Evolutionary conservation across 148 eudicot species (phyloP), one percentile per base, ranked within the genome.

Genomic region (Limonium bicolor): DNA sequence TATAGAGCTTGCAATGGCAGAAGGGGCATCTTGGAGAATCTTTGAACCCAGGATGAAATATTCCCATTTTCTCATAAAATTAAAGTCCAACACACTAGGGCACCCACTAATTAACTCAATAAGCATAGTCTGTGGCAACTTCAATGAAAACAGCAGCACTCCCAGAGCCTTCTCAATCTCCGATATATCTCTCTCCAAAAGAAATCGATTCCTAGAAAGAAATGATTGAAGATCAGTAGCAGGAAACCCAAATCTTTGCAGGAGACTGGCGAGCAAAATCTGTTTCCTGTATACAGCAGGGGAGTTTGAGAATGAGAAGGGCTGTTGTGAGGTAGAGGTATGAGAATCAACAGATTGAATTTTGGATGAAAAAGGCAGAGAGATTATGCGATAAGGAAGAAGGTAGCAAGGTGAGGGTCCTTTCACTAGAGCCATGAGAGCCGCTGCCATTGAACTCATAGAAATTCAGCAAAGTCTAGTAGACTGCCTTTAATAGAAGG

Each of bases 1-100:
- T 11, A 87, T 60, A 67, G 79, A 46, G 34, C 71, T 71, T 53
- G 35, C 26, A 49, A 72, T 27, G 24, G 53, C 43, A 6, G 37
- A 11, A 16, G 66, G 30, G 42, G 46, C 35, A 37, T 50, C 19
- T 29, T 27, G 43, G 20, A 49, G 50, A 46, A 35, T 7, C 19
- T 70, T 71, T 27, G 66, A 26, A 47, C 55, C 54, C 4, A 20
- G 20, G 56, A 68, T 4, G 33, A 62, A 64, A 59, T 38, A 9
- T 64, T 67, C 53, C 96, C 94, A 87, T 52, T 73, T 76, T 60
- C 58, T 70, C 72, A 82, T 53, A 65, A 82, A 78, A 7, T 63
- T 64, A 50, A 61, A 49, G 1, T 73, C 77, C 24, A 82, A 43
- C 41, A 78, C 64, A 39, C 53, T 45, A 51, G 96, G 96, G 49